Evolutionary conservation across 768 basidiomycete species (phyloP), one percentile per base, ranked within the genome.

Genomic region (Cyathus striatus): DNA sequence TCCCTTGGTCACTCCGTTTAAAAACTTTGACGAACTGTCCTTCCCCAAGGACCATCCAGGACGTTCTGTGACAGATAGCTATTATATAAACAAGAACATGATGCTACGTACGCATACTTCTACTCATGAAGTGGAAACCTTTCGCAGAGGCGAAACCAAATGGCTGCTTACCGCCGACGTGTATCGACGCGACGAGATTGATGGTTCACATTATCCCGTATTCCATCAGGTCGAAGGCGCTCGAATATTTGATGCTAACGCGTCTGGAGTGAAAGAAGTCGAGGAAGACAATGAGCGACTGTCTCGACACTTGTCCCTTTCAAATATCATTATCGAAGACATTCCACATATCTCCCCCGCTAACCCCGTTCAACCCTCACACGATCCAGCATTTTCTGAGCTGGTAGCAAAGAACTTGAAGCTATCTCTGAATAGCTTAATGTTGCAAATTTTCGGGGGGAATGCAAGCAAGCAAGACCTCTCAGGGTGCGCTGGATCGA

Each of bases 211-310:
- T 59, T 96, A 97, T 61, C 96, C 96, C 4, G 90, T 96, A 26
- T 99, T 99, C 59, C 96, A 99, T 64, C 96, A 99, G 66, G 90
- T 96, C 66, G 96, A 99, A 59, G 96, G 95, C 23, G 91, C 93
- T 10, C 69, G 81, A 23, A 81, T 97, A 43, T 90, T 92, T 59
- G 63, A 74, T 24, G 74, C 78, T 18, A 70, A 85, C 48, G 55
- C 72, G 30, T 55, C 66, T 7, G 78, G 77, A 1, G 68, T 86
- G 66, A 69, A 72, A 42, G 74, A 81, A 43, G 72, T 94, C 16
- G 70, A 79, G 40, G 78, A 79, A 49, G 81, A 93, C 54, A 97
- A 91, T 50, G 76, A 62, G 27, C 65, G 69, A 30, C 72, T 96
- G 23, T 67, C 72, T 23, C 62, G 61, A 1, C 61, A 80, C 41